Base-by-base conservation (phyloP, 139 green algal species). In the Chlamydomonas sphaeroides region DNA sequence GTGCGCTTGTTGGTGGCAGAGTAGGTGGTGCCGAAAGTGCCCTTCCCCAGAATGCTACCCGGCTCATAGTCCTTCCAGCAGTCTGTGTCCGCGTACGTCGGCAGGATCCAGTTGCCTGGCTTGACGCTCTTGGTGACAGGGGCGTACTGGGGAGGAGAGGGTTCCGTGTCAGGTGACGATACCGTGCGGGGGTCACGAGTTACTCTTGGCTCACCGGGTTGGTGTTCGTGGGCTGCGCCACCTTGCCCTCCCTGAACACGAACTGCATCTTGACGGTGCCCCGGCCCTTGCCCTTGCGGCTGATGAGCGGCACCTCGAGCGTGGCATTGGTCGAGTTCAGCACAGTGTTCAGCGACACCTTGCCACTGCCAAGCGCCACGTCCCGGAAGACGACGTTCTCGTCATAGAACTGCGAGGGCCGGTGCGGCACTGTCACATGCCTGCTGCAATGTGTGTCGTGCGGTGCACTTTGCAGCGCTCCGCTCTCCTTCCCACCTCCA, bases 1-100 rank as follows among this genome's bases (percentile, higher is more conserved):
- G 81, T 91, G 41, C 78, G 81, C 84, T 91, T 92, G 68, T 91
- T 80, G 5, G 78, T 87, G 10, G 86, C 90, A 6, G 91, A 65
- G 69, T 92, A 90, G 0, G 89, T 94, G 30, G 87, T 93, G n/a
- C 92, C 92, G 70, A 94, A 95, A 32, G 92, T 91, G 36, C 92
- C 92, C 80, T 95, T 93, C 36, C 92, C 92, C 59, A 95, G 84
- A 17, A 91, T 79, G 20, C 71, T 85, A 61, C 89, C 90, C 0
- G 91, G 70, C 49, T 94, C 87, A 65, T 88, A 91, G 68, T 91
- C 87, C 79, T 91, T 91, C 87, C 87, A 91, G 87, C 87, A 91
- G 63, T 91, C 87, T 3, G 83, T 91, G 62, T 88, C 83, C 30
- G 67, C 87, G n/a, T 91, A 91, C 3, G 74, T 91, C 21, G 87